Base-by-base conservation (phyloP, 805 yeast genomes). In the Groenewaldozyma salmanticensis region DNA sequence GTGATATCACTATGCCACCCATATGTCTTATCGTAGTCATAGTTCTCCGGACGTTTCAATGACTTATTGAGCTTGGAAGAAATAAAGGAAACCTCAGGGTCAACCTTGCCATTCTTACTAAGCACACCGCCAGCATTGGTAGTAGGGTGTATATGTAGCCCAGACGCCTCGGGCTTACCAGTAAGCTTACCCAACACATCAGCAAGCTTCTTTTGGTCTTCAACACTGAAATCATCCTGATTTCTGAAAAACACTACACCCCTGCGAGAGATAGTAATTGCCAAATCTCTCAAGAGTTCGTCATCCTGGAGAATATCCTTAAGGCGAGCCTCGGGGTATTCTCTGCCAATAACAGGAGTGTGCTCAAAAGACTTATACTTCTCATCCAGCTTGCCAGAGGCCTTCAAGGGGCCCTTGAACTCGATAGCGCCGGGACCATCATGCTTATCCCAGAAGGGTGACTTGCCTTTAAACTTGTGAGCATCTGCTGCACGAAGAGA, bases 1-100 rank as follows among this genome's bases (percentile, higher is more conserved):
- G 86, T 74, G 31, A 80, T 80, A 58, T 83, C 94, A 4, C 83
- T 70, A 60, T 83, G 94, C 83, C 85, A 82, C 9, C 58, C 61
- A 21, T 59, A 52, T 37, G 52, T 54, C 16, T 31, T 22, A 27
- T 21, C 18, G 20, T 13, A 22, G 11, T 20, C 33, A 34, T 27
- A 27, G 16, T 16, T 16, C 17, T 21, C 3, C 21, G 13, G 15
- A 19, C 22, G 18, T 7, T 22, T 13, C 24, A 33, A 16, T 34
- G 43, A 36, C 42, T 36, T 41, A 27, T 45, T 44, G 35, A 45
- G 46, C 21, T 43, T 37, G 21, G 55, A 52, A 34, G 53, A 47
- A 41, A 57, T 39, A 13, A 57, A 35, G 3, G 54, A 45, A 2
- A 55, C 50, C 40, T 54, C 57, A 16, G 59, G 59, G 33, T 56